Conservation (phyloP, 768 basidiomycete genomes). For the Daedaleopsis sinensis region DNA sequence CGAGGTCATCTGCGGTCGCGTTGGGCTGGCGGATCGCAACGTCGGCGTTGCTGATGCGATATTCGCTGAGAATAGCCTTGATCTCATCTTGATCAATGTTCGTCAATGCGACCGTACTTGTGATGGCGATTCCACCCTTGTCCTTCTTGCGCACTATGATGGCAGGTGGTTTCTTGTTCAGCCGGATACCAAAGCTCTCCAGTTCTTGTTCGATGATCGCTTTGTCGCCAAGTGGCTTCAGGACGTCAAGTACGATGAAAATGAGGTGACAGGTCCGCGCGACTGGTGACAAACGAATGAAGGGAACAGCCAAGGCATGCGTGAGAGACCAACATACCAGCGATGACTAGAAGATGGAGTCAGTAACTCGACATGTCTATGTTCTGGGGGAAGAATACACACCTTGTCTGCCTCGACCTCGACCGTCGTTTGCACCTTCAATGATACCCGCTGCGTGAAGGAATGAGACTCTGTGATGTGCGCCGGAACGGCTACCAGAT, state of each 20-base stretch:
- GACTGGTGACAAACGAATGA: slow-evolving; percentile 48
- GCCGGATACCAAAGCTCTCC: slow-evolving; percentile 96
- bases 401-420: slow-evolving; percentile 99
- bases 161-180: slow-evolving; percentile 93
- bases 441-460: slow-evolving; percentile 75
- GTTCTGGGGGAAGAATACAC: slow-evolving; percentile 19
- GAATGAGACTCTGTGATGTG: slow-evolving; percentile 19
- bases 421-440: slow-evolving; percentile 72
- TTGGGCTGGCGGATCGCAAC: slow-evolving; percentile 91
- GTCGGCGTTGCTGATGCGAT: slow-evolving; percentile 86
- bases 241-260: slow-evolving; percentile 96
- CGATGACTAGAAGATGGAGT: slow-evolving; percentile 6
- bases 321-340: slow-evolving; percentile 61
- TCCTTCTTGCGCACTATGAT: slow-evolving; percentile 86
- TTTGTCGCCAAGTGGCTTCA: slow-evolving; percentile 97
- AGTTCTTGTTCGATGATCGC: slow-evolving; percentile 88
- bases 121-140: slow-evolving; percentile 92
- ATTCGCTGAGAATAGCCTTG: slow-evolving; percentile 92
- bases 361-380: neutral
- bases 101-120: slow-evolving; percentile 94
- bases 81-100: slow-evolving; percentile 97
- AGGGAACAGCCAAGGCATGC: neutral
- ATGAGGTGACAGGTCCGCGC: slow-evolving; percentile 98
- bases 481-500: neutral
- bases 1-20: slow-evolving; percentile 93